Conservation (phyloP, 1,139 yeast genomes). For the Yamadazyma mexicana region DNA sequence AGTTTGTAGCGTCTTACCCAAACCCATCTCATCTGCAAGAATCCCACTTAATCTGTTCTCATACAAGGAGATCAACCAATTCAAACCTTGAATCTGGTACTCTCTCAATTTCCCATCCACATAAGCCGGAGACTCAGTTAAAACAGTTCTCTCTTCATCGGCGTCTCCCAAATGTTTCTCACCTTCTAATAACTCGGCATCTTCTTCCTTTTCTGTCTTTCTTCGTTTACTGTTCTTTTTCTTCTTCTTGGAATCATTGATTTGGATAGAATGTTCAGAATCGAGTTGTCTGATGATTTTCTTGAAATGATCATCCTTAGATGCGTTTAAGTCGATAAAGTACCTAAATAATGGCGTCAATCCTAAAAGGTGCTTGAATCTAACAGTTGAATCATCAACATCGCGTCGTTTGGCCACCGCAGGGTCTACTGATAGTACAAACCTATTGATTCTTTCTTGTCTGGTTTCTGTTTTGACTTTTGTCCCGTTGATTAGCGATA, state of each 20-base stretch:
- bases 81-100: slow-evolving; percentile 59
- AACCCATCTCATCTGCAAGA: slow-evolving; percentile 52
- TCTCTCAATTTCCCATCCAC: slow-evolving; percentile 69
- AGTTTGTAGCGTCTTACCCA: slow-evolving; percentile 50
- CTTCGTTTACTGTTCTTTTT: slow-evolving; percentile 34
- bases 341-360: slow-evolving; percentile 84
- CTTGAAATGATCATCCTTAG: slow-evolving; percentile 67
- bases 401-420: slow-evolving; percentile 57
- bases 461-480: slow-evolving; percentile 15
- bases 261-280: slow-evolving; percentile 28
- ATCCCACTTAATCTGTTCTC: slow-evolving; percentile 48
- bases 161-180: slow-evolving; percentile 60
- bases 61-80: slow-evolving; percentile 46
- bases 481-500: not conserved
- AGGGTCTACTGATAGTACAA: slow-evolving; percentile 50
- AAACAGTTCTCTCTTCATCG: slow-evolving; percentile 51
- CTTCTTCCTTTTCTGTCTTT: slow-evolving; percentile 89
- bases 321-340: slow-evolving; percentile 80
- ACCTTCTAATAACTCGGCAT: slow-evolving; percentile 78
- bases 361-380: slow-evolving; percentile 81
- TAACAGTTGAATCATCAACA: slow-evolving; percentile 67
- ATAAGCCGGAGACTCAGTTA: slow-evolving; percentile 80
- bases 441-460: slow-evolving; percentile 46
- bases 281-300: slow-evolving; percentile 47
- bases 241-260: slow-evolving; percentile 18